Conservation (phyloP, 768 basidiomycete species). For the Pleurotus tuber-regium region DNA sequence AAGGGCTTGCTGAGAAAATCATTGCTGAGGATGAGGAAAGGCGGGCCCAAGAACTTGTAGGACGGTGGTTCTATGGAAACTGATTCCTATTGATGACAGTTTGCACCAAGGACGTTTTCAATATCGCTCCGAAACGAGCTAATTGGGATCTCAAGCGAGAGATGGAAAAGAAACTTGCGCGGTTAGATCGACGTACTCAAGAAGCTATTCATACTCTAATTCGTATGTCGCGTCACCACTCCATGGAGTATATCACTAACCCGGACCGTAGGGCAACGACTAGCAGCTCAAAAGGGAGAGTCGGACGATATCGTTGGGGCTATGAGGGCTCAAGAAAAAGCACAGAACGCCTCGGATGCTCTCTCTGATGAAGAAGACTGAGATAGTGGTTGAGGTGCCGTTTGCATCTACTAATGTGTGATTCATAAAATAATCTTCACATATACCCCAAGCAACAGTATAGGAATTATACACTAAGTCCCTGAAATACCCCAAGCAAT, state of each 20-base stretch:
- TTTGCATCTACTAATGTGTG: neutral
- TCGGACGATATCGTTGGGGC: slow-evolving; percentile 80
- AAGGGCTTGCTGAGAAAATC: slow-evolving; percentile 81
- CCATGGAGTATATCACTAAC: neutral
- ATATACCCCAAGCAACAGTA: neutral
- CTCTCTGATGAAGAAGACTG: slow-evolving; percentile 65
- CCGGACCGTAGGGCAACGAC: slow-evolving; percentile 61
- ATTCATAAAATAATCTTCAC: neutral
- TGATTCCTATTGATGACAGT: slow-evolving; percentile 4
- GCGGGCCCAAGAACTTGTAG: slow-evolving; percentile 83
- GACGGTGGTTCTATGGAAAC: slow-evolving; percentile 19
- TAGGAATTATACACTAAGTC: neutral
- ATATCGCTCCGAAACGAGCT: slow-evolving; percentile 94
- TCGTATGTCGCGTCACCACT: slow-evolving; percentile 50
- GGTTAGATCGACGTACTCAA: slow-evolving; percentile 88
- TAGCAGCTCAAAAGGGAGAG: slow-evolving; percentile 76
- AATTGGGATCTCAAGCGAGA: slow-evolving; percentile 97
- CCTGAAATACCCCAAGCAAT: neutral
- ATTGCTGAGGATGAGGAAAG: slow-evolving; percentile 85
- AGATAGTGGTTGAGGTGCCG: slow-evolving; percentile 8
- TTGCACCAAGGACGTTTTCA: slow-evolving; percentile 77
- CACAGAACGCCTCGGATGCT: slow-evolving; percentile 48
- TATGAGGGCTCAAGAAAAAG: slow-evolving; percentile 73
- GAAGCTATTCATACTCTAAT: slow-evolving; percentile 92
- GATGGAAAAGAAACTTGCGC: slow-evolving; percentile 85